Conservation (phyloP, 2,329 filamentous ascomycete species). For the Sporothrix euskadiensis region DNA sequence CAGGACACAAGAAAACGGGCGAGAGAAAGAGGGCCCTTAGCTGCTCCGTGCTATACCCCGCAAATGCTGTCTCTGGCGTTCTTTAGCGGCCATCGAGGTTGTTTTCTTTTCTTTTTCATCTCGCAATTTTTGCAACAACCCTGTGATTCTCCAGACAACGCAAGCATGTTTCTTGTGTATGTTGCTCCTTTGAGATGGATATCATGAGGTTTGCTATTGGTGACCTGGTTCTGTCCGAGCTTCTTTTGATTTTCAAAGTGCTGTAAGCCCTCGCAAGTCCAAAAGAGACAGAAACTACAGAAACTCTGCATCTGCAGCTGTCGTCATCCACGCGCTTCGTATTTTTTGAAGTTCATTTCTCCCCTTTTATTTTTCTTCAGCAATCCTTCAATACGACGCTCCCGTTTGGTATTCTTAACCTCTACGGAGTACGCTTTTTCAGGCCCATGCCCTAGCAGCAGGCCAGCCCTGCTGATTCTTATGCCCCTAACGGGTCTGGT, state of each 20-base stretch:
- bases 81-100: not conserved
- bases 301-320: not conserved
- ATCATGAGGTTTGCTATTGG: not conserved
- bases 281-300: no score
- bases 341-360: not conserved
- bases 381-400: conserved; percentile 2
- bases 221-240: not conserved
- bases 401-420: not conserved
- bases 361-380: not conserved
- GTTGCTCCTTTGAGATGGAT: not conserved
- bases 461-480: conserved; percentile 21
- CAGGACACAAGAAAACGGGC: not conserved
- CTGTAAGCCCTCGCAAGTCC: not conserved
- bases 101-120: not conserved
- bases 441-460: not conserved
- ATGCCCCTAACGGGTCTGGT: conserved; percentile 11
- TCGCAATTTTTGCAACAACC: no score
- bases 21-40: conserved; percentile 3
- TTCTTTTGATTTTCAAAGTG: not conserved
- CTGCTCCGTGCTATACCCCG: conserved; percentile 28
- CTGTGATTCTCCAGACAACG: not conserved
- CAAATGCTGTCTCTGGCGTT: conserved; percentile 11
- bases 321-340: not conserved
- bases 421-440: not conserved
- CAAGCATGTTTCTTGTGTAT: not conserved